phyloP scores from a whole-genome alignment of 225 moss, liverwort and hornwort species.

The Ulota crispa region DNA sequence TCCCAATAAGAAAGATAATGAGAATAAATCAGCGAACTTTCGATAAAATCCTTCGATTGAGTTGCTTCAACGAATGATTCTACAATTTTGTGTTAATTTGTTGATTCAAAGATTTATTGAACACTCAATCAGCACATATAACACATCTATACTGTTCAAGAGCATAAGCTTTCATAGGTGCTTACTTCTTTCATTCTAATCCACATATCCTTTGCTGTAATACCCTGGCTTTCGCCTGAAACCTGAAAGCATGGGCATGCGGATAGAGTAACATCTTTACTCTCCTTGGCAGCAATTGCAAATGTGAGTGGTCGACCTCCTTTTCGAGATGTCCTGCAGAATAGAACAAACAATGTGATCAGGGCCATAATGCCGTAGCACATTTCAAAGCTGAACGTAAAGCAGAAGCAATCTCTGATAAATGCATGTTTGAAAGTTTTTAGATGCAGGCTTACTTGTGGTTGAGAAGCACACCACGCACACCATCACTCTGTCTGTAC shows the following conservation, averaged over 20 bases:
- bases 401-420: conserved; percentile 1
- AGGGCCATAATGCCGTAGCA: background rate
- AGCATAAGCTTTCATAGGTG: background rate
- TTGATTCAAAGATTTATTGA: background rate
- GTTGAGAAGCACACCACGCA: conserved; percentile 87
- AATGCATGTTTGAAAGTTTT: background rate
- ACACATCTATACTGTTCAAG: background rate
- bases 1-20: background rate
- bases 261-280: conserved; percentile 69
- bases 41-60: background rate
- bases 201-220: conserved; percentile 89
- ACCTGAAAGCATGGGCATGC: conserved; percentile 85
- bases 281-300: conserved; percentile 85
- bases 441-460: conserved; percentile 67
- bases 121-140: background rate
- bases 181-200: conserved; percentile 74
- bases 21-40: background rate
- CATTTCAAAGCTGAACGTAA: background rate
- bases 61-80: background rate
- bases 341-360: conserved; percentile 16
- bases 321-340: conserved; percentile 69
- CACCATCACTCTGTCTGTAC: conserved; percentile 84
- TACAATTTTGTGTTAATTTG: background rate
- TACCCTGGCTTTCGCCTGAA: conserved; percentile 63
- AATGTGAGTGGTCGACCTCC: conserved; percentile 72